phyloP scores from a whole-genome alignment of 2,329 filamentous ascomycete species.

The Clarireedia monteithiana region DNA sequence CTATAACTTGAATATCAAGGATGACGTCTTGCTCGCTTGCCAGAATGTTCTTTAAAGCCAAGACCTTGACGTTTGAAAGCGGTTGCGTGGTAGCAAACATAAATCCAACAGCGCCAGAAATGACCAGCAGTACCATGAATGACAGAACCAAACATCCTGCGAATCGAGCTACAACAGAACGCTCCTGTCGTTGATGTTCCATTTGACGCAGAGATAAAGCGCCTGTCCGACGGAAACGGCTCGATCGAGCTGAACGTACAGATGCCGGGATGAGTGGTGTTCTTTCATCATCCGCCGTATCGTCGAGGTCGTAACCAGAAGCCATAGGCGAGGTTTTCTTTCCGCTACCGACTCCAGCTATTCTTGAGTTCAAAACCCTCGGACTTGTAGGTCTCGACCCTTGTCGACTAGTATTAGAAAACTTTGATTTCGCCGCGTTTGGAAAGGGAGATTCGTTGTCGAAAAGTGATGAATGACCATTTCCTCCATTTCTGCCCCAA shows the following conservation, averaged over 20 bases:
- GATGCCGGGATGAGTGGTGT: constrained; percentile 65
- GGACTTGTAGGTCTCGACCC: constrained; percentile 64
- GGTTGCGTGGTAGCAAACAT: constrained; percentile 89
- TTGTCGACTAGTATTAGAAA: constrained; percentile 49
- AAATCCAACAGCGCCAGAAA: constrained; percentile 81
- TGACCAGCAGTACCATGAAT: constrained; percentile 70
- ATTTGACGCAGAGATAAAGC: constrained; percentile 57
- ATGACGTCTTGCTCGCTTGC: constrained; percentile 93
- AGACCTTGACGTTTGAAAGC: constrained; percentile 68
- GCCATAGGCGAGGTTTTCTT: constrained; percentile 57
- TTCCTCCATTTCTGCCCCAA: constrained; percentile 63
- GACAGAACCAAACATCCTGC: constrained; percentile 84
- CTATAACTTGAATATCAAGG: constrained; percentile 81
- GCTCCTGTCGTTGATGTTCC: constrained; percentile 60
- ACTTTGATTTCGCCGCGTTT: constrained; percentile 55
- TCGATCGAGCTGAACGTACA: constrained; percentile 54
- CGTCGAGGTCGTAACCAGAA: constrained; percentile 70
- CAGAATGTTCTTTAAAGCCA: constrained; percentile 80
- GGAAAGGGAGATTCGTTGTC: constrained; percentile 74
- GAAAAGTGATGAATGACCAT: constrained; percentile 63
- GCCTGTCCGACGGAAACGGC: constrained; percentile 43
- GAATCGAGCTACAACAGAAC: constrained; percentile 61
- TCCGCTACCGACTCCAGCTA: constrained; percentile 28
- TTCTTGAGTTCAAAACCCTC: constrained; percentile 39
- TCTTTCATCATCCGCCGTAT: constrained; percentile 78